Conservation (phyloP, 176 grass and related monocot species). For the Eleusine indica region DNA sequence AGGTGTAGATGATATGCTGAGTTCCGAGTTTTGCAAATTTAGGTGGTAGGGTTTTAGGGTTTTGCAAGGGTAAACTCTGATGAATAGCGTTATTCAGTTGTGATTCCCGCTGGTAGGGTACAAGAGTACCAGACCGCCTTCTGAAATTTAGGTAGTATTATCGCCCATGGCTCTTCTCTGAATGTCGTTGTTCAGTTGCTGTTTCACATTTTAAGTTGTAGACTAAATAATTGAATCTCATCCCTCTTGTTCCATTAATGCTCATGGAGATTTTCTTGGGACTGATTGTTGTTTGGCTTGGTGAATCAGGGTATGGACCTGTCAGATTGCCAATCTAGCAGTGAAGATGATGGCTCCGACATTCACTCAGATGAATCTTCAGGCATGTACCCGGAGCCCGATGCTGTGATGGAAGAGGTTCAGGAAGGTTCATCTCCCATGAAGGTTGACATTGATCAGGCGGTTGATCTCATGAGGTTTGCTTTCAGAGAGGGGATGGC, state of each 20-base stretch:
- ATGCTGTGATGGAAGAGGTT: not conserved
- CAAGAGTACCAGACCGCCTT: no score
- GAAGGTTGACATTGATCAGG: conserved; percentile 19
- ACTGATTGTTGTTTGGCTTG: not conserved
- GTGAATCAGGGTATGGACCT: conserved; percentile 28
- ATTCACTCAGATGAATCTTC: conserved; percentile 2
- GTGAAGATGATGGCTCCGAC: not conserved
- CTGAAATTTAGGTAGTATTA: no score
- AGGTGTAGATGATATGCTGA: not conserved
- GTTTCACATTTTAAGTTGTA: not conserved
- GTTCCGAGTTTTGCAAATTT: not conserved
- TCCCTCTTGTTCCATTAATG: not conserved
- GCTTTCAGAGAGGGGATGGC: conserved; percentile 34
- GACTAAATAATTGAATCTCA: not conserved
- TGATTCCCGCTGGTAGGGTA: not conserved
- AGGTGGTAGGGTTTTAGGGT: not conserved
- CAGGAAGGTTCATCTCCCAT: not conserved
- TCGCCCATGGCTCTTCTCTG: not conserved
- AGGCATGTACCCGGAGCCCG: not conserved
- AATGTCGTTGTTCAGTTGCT: not conserved
- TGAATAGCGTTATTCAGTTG: not conserved
- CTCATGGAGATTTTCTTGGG: not conserved
- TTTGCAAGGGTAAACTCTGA: not conserved
- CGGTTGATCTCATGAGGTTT: conserved; percentile 38
- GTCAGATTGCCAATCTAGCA: not conserved